Evolutionary conservation across 1,139 yeast genomes (phyloP), one percentile per base, ranked within the genome.

Genomic region (Arxiozyma heterogenica): DNA sequence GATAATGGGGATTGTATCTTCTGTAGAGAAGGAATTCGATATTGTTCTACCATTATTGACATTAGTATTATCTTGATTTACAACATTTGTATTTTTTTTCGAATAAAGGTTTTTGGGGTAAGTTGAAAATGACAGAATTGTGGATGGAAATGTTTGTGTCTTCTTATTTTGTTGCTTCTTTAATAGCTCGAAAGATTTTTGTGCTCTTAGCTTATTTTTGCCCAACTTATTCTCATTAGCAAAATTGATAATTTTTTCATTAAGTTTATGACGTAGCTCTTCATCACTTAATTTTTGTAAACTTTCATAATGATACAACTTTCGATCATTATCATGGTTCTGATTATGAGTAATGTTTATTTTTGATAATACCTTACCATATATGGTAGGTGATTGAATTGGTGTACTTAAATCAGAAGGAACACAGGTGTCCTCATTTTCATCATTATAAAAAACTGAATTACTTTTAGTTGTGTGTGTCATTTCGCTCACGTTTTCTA

Each of bases 111-210:
- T 23, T 18, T 48, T 2, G 4, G 27, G 15, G 42, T 46, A 5
- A 27, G 18, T 20, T 12, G 42, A 34, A 30, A 21, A 15, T 41
- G 41, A 15, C 20, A 30, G 11, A 27, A 6, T 5, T 2, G 41
- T 38, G 21, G 43, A 9, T 34, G 39, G 15, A 34, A 15, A 34
- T 12, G n/a, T 34, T 15, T 34, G 54, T 51, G 41, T 25, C 42
- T 17, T 7, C 17, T 38, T 8, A 23, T 46, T 25, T 8, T 38
- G 42, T 41, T 30, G 56, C 9, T 55, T 51, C 44, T 59, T 59
- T 44, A 67, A 53, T 25, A 67, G 53, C 52, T 65, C 69, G 50
- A 67, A 63, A n/a, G 69, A 64, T 53, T 67, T 66, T 47, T 66
- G 60, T 18, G 63, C 60, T 47, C 68, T 53, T 15, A 66, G 43